Evolutionary conservation across 371 early-diverging fungal genomes (phyloP), one percentile per base, ranked within the genome.

Genomic region (Mortierella sp.): DNA sequence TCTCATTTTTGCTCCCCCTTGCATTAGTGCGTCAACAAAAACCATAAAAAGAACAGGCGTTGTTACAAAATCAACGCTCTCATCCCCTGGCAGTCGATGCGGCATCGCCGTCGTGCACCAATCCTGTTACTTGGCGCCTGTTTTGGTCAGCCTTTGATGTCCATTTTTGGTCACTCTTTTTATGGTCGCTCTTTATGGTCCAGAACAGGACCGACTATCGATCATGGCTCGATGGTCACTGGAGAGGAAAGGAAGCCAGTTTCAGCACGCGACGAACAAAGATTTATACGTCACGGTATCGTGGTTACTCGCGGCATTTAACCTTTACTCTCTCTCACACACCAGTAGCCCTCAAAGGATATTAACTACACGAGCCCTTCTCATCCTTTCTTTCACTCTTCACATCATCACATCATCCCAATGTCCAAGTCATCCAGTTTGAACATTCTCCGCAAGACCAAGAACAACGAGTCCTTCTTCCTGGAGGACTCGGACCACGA

Each of bases 401-500:
- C 31, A 14, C 72, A 55, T 29, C 66, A 41, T 9, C 48, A 31
- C 41, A 41, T 40, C 40, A 31, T 13, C 44, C n/a, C n/a, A n/a
- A 81, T 81, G 81, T 81, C 81, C 26, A 80, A 80, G 40, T 55
- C 41, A 19, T 81, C 81, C 16, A 81, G 81, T 63, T 63, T 81
- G 61, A 76, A 81, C 63, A 4, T 66, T 55, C 77, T 81, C 48
- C 81, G 81, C 64, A 73, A 81, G 81, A 45, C 61, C 71, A 81
- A 58, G 19, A 34, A 71, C 61, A 77, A 77, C 58, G 77, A 81
- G 0, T 77, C 81, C 14, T 81, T 81, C 64, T 81, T 81, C 74
- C 41, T 81, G 43, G 45, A 44, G 19, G 81, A 81, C 0, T 81
- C 81, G 2, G 81, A 81, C 41, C 71, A 76, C 5, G 81, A 80